Evolutionary conservation across 805 yeast genomes (phyloP), one percentile per base, ranked within the genome.

Genomic region (Candida krabiensis): DNA sequence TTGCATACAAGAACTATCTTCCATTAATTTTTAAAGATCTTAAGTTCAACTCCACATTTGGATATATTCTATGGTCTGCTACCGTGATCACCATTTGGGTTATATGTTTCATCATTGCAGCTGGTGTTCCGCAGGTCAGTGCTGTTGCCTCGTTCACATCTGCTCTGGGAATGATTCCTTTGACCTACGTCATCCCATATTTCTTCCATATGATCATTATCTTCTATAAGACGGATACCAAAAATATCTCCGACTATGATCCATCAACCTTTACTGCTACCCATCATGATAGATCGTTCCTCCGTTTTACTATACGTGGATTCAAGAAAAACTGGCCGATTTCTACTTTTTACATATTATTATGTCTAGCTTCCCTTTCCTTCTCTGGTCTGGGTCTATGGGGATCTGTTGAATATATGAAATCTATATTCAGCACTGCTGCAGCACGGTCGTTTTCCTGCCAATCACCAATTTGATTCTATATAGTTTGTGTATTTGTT

Each of bases 1-100:
- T 67, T n/a, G 38, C 64, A 18, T 72, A 70, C 59, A 65, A 64
- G 43, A 63, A 67, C 11, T 56, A 68, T 38, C 41, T 68, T 23
- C 61, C 63, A 17, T 37, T 59, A 8, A 43, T 64, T 13, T 49
- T 66, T 40, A 46, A 51, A 11, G 50, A 55, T 28, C 69, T 73
- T 16, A 41, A 43, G 17, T 55, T 67, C 29, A 54, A 57, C 28
- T 52, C 69, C 22, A 52, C 47, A 30, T 35, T 38, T 28, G 75
- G 75, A n/a, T 19, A 30, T 6, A 23, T 40, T 21, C 23, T 39
- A 9, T 56, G 54, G 45, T 27, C 40, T 3, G 40, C 27, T 19
- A 51, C 53, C 3, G 48, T 40, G 5, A 21, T 38, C 9, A 2
- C 33, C 5, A 30, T 46, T 18, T 54, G 50, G 47, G 30, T 47